Evolutionary conservation across 352 stramenopile species (phyloP).

Genomic region (Pythium diclinum): DNA sequence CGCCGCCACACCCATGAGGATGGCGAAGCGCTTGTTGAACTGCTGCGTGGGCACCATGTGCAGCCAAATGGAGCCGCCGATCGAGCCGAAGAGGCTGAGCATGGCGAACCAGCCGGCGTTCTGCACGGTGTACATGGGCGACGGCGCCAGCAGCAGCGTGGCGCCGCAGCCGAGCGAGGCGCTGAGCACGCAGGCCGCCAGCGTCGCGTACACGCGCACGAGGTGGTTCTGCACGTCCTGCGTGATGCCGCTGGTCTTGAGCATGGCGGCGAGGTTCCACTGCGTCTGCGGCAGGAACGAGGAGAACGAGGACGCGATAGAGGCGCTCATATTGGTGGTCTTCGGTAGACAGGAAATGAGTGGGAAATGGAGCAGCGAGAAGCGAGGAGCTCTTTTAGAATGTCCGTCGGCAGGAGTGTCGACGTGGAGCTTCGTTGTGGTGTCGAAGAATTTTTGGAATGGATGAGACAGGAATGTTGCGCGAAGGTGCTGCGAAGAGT

Average conservation of each 20-base stretch:
- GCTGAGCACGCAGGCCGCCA: slow-evolving; percentile 55
- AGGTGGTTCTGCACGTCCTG: slow-evolving; percentile 64
- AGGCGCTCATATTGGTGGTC: slow-evolving; percentile 16
- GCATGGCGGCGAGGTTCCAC: slow-evolving; percentile 56
- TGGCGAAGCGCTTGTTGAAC: slow-evolving; percentile 53
- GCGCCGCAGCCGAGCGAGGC: slow-evolving; percentile 41
- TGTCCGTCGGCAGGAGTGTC: not conserved
- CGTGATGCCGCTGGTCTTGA: slow-evolving; percentile 73
- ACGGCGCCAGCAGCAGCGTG: slow-evolving; percentile 38
- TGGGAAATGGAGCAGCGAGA: not conserved
- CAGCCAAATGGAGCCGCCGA: slow-evolving; percentile 60
- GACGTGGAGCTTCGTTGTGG: not conserved
- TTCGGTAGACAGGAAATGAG: not conserved
- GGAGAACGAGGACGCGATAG: slow-evolving; percentile 18
- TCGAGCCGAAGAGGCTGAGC: slow-evolving; percentile 40
- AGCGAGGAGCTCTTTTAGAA: not conserved
- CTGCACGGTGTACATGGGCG: slow-evolving; percentile 33
- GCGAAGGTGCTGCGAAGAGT: not conserved
- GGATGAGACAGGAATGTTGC: not conserved
- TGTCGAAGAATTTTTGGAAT: not conserved
- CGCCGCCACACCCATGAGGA: slow-evolving; percentile 67
- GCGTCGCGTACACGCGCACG: slow-evolving; percentile 67
- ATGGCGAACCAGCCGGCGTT: slow-evolving; percentile 40
- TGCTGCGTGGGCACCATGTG: slow-evolving; percentile 52
- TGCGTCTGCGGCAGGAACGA: slow-evolving; percentile 24